Evolutionary conservation across 2,329 filamentous ascomycete species (phyloP).

Genomic region (Apiospora koreana): DNA sequence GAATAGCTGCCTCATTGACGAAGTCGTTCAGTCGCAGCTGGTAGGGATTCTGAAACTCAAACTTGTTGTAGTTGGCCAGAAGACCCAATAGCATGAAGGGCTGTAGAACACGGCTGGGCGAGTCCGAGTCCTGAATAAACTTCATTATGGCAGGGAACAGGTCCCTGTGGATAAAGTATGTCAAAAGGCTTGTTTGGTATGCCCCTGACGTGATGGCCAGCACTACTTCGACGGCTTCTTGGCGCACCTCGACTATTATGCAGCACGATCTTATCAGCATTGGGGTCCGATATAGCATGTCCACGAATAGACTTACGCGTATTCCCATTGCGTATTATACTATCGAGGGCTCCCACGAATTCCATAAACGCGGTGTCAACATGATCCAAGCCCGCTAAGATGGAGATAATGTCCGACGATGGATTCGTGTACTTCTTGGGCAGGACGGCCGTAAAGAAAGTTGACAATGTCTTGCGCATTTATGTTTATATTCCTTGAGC

Average conservation of each 20-base stretch:
- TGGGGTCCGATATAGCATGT: neutral
- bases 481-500: slow-evolving; percentile 35
- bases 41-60: slow-evolving; percentile 97
- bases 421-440: slow-evolving; percentile 92
- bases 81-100: slow-evolving; percentile 84
- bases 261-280: slow-evolving; percentile 1
- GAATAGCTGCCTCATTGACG: slow-evolving; percentile 86
- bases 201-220: slow-evolving; percentile 88
- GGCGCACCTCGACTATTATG: slow-evolving; percentile 67
- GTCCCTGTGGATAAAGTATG: slow-evolving; percentile 93
- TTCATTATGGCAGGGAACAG: slow-evolving; percentile 95
- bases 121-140: slow-evolving; percentile 81
- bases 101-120: slow-evolving; percentile 62
- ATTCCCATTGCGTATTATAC: slow-evolving; percentile 76
- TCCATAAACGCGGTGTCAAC: slow-evolving; percentile 87
- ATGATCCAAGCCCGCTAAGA: slow-evolving; percentile 85
- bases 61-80: slow-evolving; percentile 98
- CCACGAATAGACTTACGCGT: slow-evolving; percentile 54
- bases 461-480: slow-evolving; percentile 73
- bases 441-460: slow-evolving; percentile 80
- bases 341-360: slow-evolving; percentile 80
- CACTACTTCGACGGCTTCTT: slow-evolving; percentile 78
- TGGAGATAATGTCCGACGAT: slow-evolving; percentile 89
- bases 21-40: slow-evolving; percentile 90
- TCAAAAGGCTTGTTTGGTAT: slow-evolving; percentile 90